Base-by-base conservation (phyloP, 2,329 filamentous ascomycete genomes). In the Sarocladiaceae sp. region DNA sequence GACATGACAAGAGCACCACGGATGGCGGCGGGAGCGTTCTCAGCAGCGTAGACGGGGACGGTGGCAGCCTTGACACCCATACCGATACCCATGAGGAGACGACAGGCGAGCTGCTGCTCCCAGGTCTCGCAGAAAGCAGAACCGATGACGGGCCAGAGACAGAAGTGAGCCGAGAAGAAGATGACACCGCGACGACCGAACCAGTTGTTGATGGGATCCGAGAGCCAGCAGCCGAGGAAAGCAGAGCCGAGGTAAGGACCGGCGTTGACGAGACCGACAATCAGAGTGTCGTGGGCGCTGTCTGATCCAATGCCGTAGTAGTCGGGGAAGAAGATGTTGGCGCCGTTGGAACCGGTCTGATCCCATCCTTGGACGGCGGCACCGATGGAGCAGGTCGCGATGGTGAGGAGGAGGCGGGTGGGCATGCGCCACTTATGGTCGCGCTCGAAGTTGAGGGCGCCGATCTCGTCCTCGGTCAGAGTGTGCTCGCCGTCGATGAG, bases 1-100 rank as follows among this genome's bases (percentile, higher is more conserved):
- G 81, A 83, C 85, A 91, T 91, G 49, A 90, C 85, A 3, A 93
- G 68, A 13, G 82, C 85, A 51, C 85, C 83, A 54, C 84, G 74
- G 43, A 88, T 81, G 3, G 69, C 60, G 2, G 83, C 79, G 0
- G 85, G 84, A 0, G 80, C 73, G 41, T 79, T 85, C 58, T 89
- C 85, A 1, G 85, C 85, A 1, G 83, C 81, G 53, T 87, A 90
- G 23, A 90, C 80, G 0, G 86, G 85, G 0, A 83, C 78, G 0
- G 72, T 79, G 1, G 74, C 75, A 5, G 77, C 75, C 55, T 85
- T 85, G 12, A 77, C 70, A 10, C 82, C 82, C 57, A 85, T 83
- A 1, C 80, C 82, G 24, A 88, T 74, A 0, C 85, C 85, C 54
- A 88, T 73, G 4, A 81, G 67, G 45, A 87, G 78, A 43, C 84